A percentile compares a stretch with the other conserved stretches of the same genome.
Evolutionary conservation across 169 alveolate genomes (phyloP).

Genomic region (Cryptosporidium sp.): DNA sequence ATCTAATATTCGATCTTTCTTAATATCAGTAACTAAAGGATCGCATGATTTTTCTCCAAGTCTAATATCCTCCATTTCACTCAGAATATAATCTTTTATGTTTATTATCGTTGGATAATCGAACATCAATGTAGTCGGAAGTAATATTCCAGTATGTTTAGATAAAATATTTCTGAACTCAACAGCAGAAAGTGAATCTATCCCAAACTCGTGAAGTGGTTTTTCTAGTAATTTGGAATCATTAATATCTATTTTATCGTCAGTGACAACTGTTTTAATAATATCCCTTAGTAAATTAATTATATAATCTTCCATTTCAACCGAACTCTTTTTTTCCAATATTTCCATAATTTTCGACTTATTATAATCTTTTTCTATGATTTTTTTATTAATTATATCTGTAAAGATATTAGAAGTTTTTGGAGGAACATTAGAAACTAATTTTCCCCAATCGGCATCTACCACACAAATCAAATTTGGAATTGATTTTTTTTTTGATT

Average conservation of each 20-base stretch:
- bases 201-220: conserved; percentile 77
- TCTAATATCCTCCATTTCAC: neutral
- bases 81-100: neutral
- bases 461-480: neutral
- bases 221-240: conserved; percentile 41
- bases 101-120: conserved; percentile 78
- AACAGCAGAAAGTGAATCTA: conserved; percentile 82
- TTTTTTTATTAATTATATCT: conserved; percentile 12
- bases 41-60: neutral
- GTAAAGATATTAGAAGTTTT: conserved; percentile 6
- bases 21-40: neutral
- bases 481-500: neutral
- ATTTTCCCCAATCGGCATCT: conserved; percentile 41
- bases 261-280: conserved; percentile 26
- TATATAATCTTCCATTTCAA: conserved; percentile 34
- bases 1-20: conserved; percentile 3
- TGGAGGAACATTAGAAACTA: conserved; percentile 25
- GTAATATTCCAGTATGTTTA: conserved; percentile 72
- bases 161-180: conserved; percentile 79
- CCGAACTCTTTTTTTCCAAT: neutral
- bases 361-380: neutral
- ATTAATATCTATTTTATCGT: neutral
- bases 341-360: neutral
- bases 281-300: conserved; percentile 31
- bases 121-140: conserved; percentile 79